Conservation (phyloP, 352 stramenopile species). For the Pythium grandisporangium region DNA sequence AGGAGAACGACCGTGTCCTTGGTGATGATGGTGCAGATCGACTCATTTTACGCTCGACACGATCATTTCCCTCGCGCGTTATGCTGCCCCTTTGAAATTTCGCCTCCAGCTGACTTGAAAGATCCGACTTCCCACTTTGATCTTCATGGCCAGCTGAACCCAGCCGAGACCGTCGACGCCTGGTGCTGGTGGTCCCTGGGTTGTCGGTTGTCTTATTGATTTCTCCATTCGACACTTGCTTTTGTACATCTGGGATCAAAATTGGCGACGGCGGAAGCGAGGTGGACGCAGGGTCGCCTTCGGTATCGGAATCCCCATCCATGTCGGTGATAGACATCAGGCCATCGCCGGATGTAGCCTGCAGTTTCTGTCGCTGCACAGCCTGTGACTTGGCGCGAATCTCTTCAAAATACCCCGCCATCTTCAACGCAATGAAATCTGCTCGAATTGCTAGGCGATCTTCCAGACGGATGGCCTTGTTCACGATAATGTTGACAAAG, state of each 20-base stretch:
- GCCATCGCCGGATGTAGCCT: conserved; percentile 16
- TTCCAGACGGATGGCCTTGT: conserved; percentile 80
- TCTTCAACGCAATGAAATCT: conserved; percentile 81
- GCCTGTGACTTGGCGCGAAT: conserved; percentile 75
- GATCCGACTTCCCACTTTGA: no score
- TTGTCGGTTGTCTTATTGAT: no score
- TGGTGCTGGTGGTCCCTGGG: no score
- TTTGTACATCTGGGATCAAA: not conserved
- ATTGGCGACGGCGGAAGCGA: conserved; percentile 2
- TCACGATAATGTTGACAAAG: conserved; percentile 87
- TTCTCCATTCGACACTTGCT: not conserved
- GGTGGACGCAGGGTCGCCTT: not conserved
- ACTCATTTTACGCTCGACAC: conserved; percentile 1
- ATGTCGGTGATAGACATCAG: conserved; percentile 6
- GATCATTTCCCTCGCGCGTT: conserved; percentile 1
- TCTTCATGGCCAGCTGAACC: no score
- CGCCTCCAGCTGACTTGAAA: conserved; percentile 7
- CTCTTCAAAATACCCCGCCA: conserved; percentile 83
- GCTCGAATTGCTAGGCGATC: conserved; percentile 72
- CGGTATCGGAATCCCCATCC: conserved; percentile 1
- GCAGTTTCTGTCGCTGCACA: conserved; percentile 63
- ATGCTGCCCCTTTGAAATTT: conserved; percentile 1
- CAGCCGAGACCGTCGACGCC: no score
- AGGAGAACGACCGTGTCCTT: conserved; percentile 5
- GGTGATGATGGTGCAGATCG: conserved; percentile 10